Evolutionary conservation across 768 basidiomycete species (phyloP).

Genomic region (Boletus barrowsii): DNA sequence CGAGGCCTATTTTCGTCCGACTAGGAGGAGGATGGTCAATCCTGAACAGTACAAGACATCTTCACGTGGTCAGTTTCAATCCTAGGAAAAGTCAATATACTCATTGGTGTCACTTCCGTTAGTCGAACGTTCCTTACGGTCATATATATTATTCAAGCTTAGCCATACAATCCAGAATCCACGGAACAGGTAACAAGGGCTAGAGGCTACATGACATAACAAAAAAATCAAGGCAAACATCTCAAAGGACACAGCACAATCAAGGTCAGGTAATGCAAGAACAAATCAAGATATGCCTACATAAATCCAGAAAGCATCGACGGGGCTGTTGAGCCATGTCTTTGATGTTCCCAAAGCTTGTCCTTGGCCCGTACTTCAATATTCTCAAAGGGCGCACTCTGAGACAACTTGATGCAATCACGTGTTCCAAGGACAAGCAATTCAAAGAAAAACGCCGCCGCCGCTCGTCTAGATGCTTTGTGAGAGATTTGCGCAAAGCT

Average conservation of each 20-base stretch:
- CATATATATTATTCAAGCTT: no score
- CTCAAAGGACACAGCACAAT: neutral
- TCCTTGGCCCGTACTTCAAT: conserved; percentile 81
- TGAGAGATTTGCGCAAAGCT: conserved; percentile 79
- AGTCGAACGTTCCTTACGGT: no score
- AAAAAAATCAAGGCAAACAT: neutral
- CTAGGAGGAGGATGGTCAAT: no score
- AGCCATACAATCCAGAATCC: conserved; percentile 4
- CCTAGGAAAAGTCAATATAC: no score
- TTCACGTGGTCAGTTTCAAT: no score
- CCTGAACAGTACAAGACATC: no score
- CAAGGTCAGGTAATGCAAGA: conserved; percentile 4
- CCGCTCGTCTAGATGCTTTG: conserved; percentile 88
- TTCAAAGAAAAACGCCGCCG: conserved; percentile 97
- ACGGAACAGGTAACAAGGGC: neutral
- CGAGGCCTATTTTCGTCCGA: no score
- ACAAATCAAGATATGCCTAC: conserved; percentile 17
- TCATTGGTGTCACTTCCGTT: no score
- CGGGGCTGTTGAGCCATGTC: conserved; percentile 39
- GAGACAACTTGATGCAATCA: conserved; percentile 82
- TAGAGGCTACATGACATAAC: conserved; percentile 8
- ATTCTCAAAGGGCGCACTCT: conserved; percentile 75
- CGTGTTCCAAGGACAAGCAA: conserved; percentile 90
- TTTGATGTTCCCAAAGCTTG: conserved; percentile 78
- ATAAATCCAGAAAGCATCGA: conserved; percentile 47